phyloP scores from a whole-genome alignment of 108 stramenopile genomes.

The Discostella pseudostelligera region DNA sequence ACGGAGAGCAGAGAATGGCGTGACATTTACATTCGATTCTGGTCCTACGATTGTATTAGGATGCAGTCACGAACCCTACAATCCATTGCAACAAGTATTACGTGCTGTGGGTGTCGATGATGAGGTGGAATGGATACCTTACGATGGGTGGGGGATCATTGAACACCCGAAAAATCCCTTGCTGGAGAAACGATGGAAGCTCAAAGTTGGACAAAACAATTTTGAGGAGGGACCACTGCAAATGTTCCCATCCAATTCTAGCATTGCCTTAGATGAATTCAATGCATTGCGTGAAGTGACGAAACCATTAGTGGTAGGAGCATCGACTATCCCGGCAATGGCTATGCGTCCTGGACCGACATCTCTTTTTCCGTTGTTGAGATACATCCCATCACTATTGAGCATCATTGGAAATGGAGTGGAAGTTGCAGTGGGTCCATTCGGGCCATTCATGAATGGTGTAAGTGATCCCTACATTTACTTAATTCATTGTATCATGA shows the following conservation, averaged over 20 bases:
- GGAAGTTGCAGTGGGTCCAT: conserved; percentile 66
- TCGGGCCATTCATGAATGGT: conserved; percentile 73
- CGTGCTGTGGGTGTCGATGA: conserved; percentile 70
- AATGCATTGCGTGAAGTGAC: conserved; percentile 59
- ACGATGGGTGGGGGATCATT: conserved; percentile 93
- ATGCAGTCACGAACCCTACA: conserved; percentile 67
- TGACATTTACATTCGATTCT: conserved; percentile 82
- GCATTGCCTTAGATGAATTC: conserved; percentile 59
- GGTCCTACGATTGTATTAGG: conserved; percentile 90
- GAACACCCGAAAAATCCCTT: conserved; percentile 53
- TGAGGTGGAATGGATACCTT: conserved; percentile 83
- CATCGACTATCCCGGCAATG: conserved; percentile 75
- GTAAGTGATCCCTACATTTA: not conserved
- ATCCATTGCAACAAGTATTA: conserved; percentile 87
- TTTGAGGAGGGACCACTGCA: conserved; percentile 75
- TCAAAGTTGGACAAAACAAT: conserved; percentile 69
- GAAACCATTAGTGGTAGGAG: conserved; percentile 56
- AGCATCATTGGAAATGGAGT: conserved; percentile 61
- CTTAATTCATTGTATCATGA: not conserved
- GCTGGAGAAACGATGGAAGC: conserved; percentile 69
- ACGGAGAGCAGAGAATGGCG: conserved; percentile 35
- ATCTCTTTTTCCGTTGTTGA: conserved; percentile 64
- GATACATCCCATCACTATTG: conserved; percentile 68
- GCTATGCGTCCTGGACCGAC: conserved; percentile 75
- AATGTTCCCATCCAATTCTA: conserved; percentile 60